Evolutionary conservation across 495 filamentous ascomycete genomes (phyloP).

Genomic region (Penicillium psychrofluorescens): DNA sequence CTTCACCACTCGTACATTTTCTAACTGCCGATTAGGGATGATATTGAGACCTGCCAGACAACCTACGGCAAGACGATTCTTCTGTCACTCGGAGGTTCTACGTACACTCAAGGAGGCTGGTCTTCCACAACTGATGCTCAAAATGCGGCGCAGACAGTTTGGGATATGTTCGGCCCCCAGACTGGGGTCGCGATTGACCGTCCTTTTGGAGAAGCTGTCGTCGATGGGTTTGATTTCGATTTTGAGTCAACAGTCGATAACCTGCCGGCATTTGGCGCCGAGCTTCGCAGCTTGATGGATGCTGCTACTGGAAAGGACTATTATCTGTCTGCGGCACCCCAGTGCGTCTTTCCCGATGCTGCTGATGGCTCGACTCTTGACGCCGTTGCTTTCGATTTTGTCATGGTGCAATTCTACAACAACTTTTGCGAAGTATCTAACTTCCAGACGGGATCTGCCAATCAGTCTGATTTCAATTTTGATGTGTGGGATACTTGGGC

Average conservation of each 20-base stretch:
- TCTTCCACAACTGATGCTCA: slow-evolving; percentile 29
- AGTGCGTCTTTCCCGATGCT: no score
- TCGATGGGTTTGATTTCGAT: slow-evolving; percentile 59
- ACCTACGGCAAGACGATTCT: not conserved
- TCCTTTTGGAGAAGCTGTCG: slow-evolving; percentile 46
- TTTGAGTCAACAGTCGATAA: slow-evolving; percentile 31
- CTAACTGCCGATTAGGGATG: no score
- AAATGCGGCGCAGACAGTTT: slow-evolving; percentile 40
- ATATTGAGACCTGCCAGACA: no score
- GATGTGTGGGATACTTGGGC: slow-evolving; percentile 54
- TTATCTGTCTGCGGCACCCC: no score
- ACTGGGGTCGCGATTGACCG: slow-evolving; percentile 23
- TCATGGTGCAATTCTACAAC: slow-evolving; percentile 57
- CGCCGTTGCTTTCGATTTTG: slow-evolving; percentile 41
- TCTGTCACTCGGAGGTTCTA: not conserved
- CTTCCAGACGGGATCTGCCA: slow-evolving; percentile 26
- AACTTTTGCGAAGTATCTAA: slow-evolving; percentile 46
- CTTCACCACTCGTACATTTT: no score
- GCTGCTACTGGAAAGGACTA: no score
- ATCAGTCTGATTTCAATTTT: slow-evolving; percentile 50
- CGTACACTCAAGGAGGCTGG: slow-evolving; percentile 43
- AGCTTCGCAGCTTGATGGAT: slow-evolving; percentile 40
- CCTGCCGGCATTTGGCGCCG: slow-evolving; percentile 35
- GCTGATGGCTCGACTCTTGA: slow-evolving; percentile 26
- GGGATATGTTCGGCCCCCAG: slow-evolving; percentile 50